These are phyloP conservation scores for Acacia melanoxylon DNA, from an alignment of 306 rosid species.

Conservation along the genomic window DNA sequence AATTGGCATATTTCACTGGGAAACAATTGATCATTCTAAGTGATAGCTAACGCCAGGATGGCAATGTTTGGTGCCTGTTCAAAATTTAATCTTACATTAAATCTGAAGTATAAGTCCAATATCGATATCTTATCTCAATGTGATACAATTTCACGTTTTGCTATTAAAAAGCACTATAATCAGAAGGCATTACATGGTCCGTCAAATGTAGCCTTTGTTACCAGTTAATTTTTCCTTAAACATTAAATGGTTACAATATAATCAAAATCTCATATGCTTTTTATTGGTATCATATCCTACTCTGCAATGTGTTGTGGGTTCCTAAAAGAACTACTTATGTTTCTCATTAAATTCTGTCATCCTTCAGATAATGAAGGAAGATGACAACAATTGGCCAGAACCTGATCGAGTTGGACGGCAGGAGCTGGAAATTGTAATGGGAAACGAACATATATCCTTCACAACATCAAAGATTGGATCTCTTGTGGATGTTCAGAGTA, in stretches of 20 bases:
- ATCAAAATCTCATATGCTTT: background rate
- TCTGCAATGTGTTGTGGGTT: background rate
- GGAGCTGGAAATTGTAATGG: conserved; percentile 98
- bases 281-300: background rate
- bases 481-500: conserved; percentile 92
- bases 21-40: background rate
- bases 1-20: background rate
- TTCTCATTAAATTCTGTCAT: background rate
- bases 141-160: background rate
- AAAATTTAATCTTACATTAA: background rate
- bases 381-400: conserved; percentile 97
- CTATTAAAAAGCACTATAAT: background rate
- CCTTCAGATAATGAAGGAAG: conserved; percentile 87
- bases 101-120: background rate
- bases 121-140: background rate
- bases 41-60: background rate
- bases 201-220: background rate
- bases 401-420: conserved; percentile 95
- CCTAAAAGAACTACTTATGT: background rate
- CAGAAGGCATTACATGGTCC: background rate
- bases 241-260: background rate
- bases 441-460: conserved; percentile 94
- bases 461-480: conserved; percentile 98
- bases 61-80: background rate
- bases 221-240: background rate